These are phyloP conservation scores for Diphasiastrum complanatum DNA, from an alignment of 83 land plant species.

Conservation along the genomic window DNA sequence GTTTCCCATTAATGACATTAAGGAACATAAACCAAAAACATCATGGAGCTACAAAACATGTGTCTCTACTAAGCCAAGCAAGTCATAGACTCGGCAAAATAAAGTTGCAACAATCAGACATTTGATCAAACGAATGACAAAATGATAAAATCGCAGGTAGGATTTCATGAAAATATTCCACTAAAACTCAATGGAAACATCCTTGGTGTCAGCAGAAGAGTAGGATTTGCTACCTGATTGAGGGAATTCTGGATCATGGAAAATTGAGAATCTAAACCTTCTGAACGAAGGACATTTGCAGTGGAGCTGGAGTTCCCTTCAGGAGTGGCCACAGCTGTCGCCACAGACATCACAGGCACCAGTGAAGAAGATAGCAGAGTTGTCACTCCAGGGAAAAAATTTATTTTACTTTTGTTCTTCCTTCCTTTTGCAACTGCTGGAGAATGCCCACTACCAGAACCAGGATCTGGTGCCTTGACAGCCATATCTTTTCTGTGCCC, in stretches of 20 bases:
- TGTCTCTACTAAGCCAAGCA: too few species aligned
- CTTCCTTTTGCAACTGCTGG: slow-evolving; percentile 51
- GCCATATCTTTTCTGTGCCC: slow-evolving; percentile 44
- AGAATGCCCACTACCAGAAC: slow-evolving; percentile 14
- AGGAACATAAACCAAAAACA: too few species aligned
- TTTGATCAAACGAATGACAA: too few species aligned
- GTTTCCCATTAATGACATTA: too few species aligned
- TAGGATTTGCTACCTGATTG: slow-evolving; percentile 52
- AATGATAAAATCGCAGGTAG: too few species aligned
- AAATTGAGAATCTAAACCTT: slow-evolving; percentile 43
- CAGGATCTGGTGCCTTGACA: slow-evolving; percentile 29
- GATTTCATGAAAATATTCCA: too few species aligned
- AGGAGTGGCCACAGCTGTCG: slow-evolving; percentile 13
- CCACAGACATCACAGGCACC: slow-evolving; percentile 36
- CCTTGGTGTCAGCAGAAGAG: too few species aligned
- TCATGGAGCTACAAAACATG: too few species aligned
- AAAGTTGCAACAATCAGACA: too few species aligned
- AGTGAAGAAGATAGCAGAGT: slow-evolving; percentile 36
- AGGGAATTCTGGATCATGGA: slow-evolving; percentile 57
- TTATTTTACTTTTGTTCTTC: slow-evolving; percentile 61
- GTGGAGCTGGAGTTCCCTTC: slow-evolving; percentile 35
- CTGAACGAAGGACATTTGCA: slow-evolving; percentile 19
- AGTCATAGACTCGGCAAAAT: too few species aligned
- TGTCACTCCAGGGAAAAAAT: slow-evolving; percentile 31
- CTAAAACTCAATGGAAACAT: too few species aligned